Conservation (phyloP, 2,329 filamentous ascomycete genomes). For the Hawksworthiomyces lignivorus region DNA sequence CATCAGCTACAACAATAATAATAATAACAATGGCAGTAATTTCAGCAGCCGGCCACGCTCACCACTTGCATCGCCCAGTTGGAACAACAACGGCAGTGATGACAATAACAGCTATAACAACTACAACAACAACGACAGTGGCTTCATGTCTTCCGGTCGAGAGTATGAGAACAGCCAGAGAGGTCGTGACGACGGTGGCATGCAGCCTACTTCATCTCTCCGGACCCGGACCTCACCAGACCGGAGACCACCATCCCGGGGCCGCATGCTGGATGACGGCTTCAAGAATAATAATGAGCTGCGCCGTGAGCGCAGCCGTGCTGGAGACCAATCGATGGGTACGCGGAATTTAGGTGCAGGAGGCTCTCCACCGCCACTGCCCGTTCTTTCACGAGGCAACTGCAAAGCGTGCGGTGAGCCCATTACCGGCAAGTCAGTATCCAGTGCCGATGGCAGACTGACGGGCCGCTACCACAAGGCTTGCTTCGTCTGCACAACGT, state of each 20-base stretch:
- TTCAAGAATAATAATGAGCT: background rate
- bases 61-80: slow-evolving; percentile 15
- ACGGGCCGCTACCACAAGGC: slow-evolving; percentile 92
- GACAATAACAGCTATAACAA: slow-evolving; percentile 3
- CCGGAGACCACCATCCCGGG: slow-evolving; percentile 10
- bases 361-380: slow-evolving; percentile 11
- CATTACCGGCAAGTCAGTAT: slow-evolving; percentile 87
- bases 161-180: no score
- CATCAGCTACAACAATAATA: background rate
- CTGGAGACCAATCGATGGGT: background rate
- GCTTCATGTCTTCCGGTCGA: no score
- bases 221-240: slow-evolving; percentile 6
- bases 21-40: background rate
- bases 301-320: slow-evolving; percentile 1
- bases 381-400: slow-evolving; percentile 53
- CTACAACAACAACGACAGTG: background rate
- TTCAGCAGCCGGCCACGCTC: slow-evolving; percentile 9
- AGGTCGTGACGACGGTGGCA: no score
- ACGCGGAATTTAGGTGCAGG: slow-evolving; percentile 25
- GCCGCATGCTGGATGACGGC: slow-evolving; percentile 1
- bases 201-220: no score
- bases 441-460: slow-evolving; percentile 83
- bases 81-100: slow-evolving; percentile 9
- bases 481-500: slow-evolving; percentile 88
- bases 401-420: slow-evolving; percentile 74